These are phyloP conservation scores for Colletotrichum chlorophyti DNA, from an alignment of 2,329 filamentous ascomycete species.

Conservation along the genomic window DNA sequence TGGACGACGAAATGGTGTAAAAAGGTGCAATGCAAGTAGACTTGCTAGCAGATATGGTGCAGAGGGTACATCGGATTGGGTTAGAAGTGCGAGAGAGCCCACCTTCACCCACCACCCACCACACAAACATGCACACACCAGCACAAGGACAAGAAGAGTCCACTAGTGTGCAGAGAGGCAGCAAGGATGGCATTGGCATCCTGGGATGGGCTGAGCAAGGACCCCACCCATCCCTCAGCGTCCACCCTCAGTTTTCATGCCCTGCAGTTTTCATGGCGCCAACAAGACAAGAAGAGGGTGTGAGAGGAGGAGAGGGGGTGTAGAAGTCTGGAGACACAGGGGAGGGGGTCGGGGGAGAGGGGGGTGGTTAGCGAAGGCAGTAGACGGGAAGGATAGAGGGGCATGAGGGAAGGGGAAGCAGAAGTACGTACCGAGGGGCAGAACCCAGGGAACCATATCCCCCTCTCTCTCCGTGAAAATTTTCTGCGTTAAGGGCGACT, in stretches of 20 bases:
- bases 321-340: too few relatives aligned
- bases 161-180: constrained; percentile 18
- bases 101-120: constrained; percentile 2
- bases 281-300: not conserved
- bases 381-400: not conserved
- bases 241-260: constrained; percentile 20
- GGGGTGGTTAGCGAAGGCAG: not conserved
- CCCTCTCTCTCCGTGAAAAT: constrained; percentile 22
- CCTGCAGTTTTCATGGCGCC: constrained; percentile 29
- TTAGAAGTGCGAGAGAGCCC: not conserved
- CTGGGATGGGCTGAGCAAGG: constrained; percentile 28
- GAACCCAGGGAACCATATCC: not conserved
- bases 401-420: not conserved
- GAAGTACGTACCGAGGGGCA: not conserved
- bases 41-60: not conserved
- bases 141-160: constrained; percentile 25
- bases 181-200: constrained; percentile 22
- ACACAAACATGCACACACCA: constrained; percentile 15
- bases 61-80: constrained; percentile 6
- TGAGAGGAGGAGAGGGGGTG: not conserved
- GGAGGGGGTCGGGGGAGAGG: too few relatives aligned
- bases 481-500: constrained; percentile 28
- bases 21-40: constrained; percentile 18
- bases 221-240: too few relatives aligned
- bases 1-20: too few relatives aligned